Base-by-base conservation (phyloP, 108 stramenopile species). In the Halocafeteria seosinensis region DNA sequence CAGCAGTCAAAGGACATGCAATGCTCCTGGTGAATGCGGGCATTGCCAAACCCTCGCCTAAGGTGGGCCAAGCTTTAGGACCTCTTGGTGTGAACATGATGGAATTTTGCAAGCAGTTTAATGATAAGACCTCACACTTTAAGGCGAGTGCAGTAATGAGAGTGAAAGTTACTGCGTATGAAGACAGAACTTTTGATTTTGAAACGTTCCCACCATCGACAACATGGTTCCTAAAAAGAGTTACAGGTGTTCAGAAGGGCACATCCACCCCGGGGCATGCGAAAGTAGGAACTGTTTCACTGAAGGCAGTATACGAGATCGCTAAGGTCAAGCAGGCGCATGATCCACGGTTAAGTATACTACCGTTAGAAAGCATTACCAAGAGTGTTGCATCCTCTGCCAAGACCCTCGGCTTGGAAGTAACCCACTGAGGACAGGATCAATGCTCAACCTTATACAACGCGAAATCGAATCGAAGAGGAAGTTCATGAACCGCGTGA, bases 61-160 rank as follows among this genome's bases (percentile, higher is more conserved):
- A 86, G 42, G 85, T 92, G 61, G 91, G 91, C 33, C 88, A 92
- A 76, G 86, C 91, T 27, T 77, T 92, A 42, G 91, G 91, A 68
- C 91, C 91, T 0, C 75, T 92, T 27, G 91, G 88, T 50, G 85
- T 92, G 65, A 92, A 92, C 81, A 92, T 92, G 88, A 86, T 86
- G 37, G 85, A 90, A 63, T 92, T 92, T 63, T 88, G 87, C 79
- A 87, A 88, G 71, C 83, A 88, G 55, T 92, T 92, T 71, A 92
- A 92, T 69, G 91, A 85, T 32, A 67, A 68, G 37, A 83, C 87
- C 23, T 82, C 76, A 0, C 67, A 64, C 62, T 27, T 71, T 76
- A 55, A 85, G 82, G 66, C 76, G 78, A 75, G 79, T 71, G 83
- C 76, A 13, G 84, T 87, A 11, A 35, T 88, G 1, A 72, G 78